phyloP scores from a whole-genome alignment of 768 basidiomycete genomes.

The Mrakia frigida region DNA sequence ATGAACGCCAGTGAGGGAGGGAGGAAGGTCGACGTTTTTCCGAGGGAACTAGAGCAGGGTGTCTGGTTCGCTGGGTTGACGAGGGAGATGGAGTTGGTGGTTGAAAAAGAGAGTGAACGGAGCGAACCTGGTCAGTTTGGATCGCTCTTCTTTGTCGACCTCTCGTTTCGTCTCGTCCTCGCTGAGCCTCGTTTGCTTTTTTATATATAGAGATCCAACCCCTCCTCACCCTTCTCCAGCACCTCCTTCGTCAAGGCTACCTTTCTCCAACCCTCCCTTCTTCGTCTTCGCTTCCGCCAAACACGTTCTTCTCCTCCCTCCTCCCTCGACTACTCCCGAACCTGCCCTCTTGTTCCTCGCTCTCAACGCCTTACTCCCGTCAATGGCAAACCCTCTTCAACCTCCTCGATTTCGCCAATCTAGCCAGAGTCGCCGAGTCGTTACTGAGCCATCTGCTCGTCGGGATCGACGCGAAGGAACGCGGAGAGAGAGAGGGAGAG shows the following conservation, averaged over 20 bases:
- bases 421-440: conserved; percentile 29
- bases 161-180: conserved; percentile 45
- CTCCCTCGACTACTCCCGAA: conserved; percentile 53
- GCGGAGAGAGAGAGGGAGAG: conserved; percentile 46
- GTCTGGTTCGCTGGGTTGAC: background rate
- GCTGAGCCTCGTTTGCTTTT: conserved; percentile 53
- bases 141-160: conserved; percentile 22
- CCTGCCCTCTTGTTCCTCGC: conserved; percentile 37
- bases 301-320: conserved; percentile 47
- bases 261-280: conserved; percentile 50
- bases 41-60: conserved; percentile 49
- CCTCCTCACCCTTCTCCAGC: conserved; percentile 48
- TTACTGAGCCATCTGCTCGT: conserved; percentile 37
- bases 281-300: conserved; percentile 33
- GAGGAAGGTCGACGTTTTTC: conserved; percentile 45
- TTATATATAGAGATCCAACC: conserved; percentile 50
- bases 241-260: conserved; percentile 61
- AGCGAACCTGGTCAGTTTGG: background rate
- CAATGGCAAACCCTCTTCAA: conserved; percentile 52
- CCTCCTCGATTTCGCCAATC: conserved; percentile 50
- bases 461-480: conserved; percentile 45
- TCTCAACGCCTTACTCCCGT: background rate
- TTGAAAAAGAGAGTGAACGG: background rate
- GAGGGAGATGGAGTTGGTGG: conserved; percentile 3
- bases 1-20: conserved; percentile 61